Evolutionary conservation across 345 rosid genomes (phyloP), one percentile per base, ranked within the genome.

Genomic region (Camelina hispida): DNA sequence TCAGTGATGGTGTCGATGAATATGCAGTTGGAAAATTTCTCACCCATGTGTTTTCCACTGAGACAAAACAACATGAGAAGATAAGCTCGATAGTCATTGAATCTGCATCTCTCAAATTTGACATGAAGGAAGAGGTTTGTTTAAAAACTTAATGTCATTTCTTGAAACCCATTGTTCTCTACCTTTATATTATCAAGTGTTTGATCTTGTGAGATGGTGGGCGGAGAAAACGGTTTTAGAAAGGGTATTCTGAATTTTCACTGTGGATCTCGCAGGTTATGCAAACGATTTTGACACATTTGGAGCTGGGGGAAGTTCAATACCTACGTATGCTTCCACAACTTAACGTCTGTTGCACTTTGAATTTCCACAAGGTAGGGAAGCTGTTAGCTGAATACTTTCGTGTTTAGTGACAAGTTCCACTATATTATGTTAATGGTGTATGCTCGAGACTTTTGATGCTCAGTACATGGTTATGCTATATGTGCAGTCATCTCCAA

Each of bases 1-100:
- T 77, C 91, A 92, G 99, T 79, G 99, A 95, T 51, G 99, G 97
- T 62, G 89, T 90, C 16, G 99, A 95, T 86, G 97, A 95, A 81
- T 87, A 86, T 87, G 85, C 89, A 50, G 85, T 92, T 74, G 88
- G 83, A 85, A 92, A 89, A 80, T 90, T 95, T 80, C 92, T 95
- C 57, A 68, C 72, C 59, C 90, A 87, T 79, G 84, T 92, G 70
- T 92, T 95, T 72, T 34, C 84, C 59, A 77, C 74, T 71, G 85
- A 73, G 57, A 53, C 73, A 66, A 85, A 72, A 72, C 82, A 73
- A 11, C 79, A 14, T 47, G 93, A 86, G 58, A 87, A 80, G 65
- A 72, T 85, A 66, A 72, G 82, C 82, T 89, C 99, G 6, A 64
- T 95, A 50, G 82, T 84, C 70, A 88, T 83, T 81, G 97, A 88